These are phyloP conservation scores for Nitzschia sp. DNA, from an alignment of 108 stramenopile species.

Conservation along the genomic window DNA sequence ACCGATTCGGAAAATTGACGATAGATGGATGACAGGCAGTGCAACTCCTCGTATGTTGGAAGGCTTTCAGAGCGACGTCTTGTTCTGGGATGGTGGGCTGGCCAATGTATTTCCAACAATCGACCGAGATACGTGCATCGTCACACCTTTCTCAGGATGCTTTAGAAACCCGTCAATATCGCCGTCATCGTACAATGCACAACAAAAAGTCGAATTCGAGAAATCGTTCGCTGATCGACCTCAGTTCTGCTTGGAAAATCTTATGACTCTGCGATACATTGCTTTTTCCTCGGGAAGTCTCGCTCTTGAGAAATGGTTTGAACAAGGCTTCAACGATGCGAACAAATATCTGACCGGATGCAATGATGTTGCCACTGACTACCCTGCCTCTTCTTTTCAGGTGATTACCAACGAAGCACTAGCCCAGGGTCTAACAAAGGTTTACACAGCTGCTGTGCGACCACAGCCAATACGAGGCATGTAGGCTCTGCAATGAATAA, in stretches of 20 bases:
- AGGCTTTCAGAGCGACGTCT: conserved; percentile 1
- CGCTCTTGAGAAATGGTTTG: conserved; percentile 1
- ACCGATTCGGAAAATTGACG: conserved; percentile 3
- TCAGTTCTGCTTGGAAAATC: neutral
- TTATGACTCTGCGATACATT: conserved; percentile 7
- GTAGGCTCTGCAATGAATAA: no score
- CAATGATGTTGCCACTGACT: neutral
- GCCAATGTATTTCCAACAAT: conserved; percentile 61
- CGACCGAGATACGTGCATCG: conserved; percentile 54
- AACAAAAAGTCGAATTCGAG: neutral
- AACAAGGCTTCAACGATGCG: conserved; percentile 7
- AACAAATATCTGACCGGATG: neutral
- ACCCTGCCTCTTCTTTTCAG: neutral
- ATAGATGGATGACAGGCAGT: neutral
- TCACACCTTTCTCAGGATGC: conserved; percentile 53
- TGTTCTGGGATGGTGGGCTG: conserved; percentile 68
- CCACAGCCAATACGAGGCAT: neutral
- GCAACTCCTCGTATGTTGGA: neutral
- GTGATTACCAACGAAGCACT: neutral
- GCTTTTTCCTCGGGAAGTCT: conserved; percentile 5
- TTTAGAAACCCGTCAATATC: conserved; percentile 54
- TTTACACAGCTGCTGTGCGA: neutral
- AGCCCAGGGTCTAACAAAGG: neutral
- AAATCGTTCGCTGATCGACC: neutral
- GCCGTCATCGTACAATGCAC: conserved; percentile 6